Evolutionary conservation across 768 basidiomycete genomes (phyloP).

Genomic region (Mycena crocata): DNA sequence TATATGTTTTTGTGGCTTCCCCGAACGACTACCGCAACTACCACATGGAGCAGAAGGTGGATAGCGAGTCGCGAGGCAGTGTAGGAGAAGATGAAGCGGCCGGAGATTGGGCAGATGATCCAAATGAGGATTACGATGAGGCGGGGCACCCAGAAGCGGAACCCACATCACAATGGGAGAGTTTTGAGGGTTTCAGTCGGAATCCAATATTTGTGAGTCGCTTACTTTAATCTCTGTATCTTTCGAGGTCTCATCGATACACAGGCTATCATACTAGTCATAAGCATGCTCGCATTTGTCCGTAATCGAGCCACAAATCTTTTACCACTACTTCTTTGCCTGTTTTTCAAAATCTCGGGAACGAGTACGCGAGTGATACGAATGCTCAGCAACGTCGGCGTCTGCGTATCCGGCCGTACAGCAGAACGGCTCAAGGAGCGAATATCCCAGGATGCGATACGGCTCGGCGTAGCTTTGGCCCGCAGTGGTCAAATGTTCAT

Average conservation of each 20-base stretch:
- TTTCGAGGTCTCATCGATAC: background rate
- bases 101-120: conserved; percentile 32
- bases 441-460: conserved; percentile 40
- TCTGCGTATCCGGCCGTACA: conserved; percentile 39
- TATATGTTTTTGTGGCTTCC: conserved; percentile 27
- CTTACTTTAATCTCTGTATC: background rate
- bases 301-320: conserved; percentile 44
- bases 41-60: background rate
- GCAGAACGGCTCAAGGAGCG: conserved; percentile 41
- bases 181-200: conserved; percentile 31
- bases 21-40: conserved; percentile 33
- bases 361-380: conserved; percentile 41
- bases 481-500: conserved; percentile 32
- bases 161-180: conserved; percentile 1
- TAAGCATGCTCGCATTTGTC: conserved; percentile 39
- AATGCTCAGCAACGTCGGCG: conserved; percentile 42
- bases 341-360: conserved; percentile 45
- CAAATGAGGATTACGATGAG: conserved; percentile 32
- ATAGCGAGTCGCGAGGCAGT: background rate
- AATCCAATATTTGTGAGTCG: conserved; percentile 36
- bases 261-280: conserved; percentile 27
- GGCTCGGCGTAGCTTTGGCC: conserved; percentile 35
- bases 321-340: conserved; percentile 39
- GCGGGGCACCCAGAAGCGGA: background rate
- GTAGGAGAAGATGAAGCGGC: conserved; percentile 7